Percentiles rank a stretch among this genome's conserved stretches.
phyloP scores from a whole-genome alignment of 257 asterid genomes.

The Solanum virginianum region DNA sequence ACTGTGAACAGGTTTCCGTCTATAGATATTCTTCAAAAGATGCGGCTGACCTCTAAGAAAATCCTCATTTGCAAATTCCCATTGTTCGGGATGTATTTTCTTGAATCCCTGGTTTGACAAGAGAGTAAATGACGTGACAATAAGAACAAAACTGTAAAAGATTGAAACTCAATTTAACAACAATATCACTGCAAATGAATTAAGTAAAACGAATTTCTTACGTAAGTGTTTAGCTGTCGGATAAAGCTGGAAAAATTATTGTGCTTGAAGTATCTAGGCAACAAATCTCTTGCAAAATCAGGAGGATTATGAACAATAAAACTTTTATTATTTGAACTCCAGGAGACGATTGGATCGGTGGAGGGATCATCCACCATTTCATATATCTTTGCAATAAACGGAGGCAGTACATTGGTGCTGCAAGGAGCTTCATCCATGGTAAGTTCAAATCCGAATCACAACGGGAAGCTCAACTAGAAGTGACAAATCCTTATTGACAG shows the following conservation, averaged over 20 bases:
- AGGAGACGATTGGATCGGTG: conserved; percentile 51
- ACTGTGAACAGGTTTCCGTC: conserved; percentile 96
- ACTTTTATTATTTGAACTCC: conserved; percentile 61
- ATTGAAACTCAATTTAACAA: background rate
- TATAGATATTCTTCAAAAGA: conserved; percentile 65
- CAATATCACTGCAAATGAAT: background rate
- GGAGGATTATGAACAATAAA: conserved; percentile 78
- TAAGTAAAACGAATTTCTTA: conserved; percentile 9
- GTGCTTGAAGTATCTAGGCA: conserved; percentile 86
- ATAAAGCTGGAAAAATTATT: conserved; percentile 85
- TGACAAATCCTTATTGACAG: background rate
- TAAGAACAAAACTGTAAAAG: background rate
- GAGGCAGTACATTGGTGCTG: conserved; percentile 52
- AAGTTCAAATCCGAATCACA: background rate
- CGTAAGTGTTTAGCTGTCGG: conserved; percentile 87
- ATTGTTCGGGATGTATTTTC: conserved; percentile 80
- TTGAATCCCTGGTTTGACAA: conserved; percentile 54
- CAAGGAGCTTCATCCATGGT: conserved; percentile 69
- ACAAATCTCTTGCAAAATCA: conserved; percentile 54
- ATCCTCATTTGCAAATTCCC: conserved; percentile 89
- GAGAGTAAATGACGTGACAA: background rate
- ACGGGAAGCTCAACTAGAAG: background rate
- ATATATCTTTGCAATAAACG: conserved; percentile 75
- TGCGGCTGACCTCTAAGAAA: conserved; percentile 65
- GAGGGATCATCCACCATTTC: conserved; percentile 89